Conservation (phyloP, 768 basidiomycete species). For the Trametes elegans region DNA sequence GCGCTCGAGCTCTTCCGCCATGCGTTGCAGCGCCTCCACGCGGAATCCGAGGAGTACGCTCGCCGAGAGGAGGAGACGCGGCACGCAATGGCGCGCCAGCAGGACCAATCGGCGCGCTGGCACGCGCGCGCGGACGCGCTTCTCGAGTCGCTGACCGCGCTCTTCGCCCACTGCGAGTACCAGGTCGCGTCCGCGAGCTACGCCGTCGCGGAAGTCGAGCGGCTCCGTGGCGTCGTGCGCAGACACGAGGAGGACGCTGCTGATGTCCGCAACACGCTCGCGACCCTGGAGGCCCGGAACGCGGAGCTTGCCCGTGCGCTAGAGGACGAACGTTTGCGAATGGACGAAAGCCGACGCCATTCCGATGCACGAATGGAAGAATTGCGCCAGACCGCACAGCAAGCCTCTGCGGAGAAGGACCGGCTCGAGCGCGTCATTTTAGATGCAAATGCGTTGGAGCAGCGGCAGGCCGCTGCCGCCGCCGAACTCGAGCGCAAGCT, state of each 20-base stretch:
- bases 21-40: slow-evolving; percentile 13
- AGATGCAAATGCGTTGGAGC: background rate
- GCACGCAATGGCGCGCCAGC: slow-evolving; percentile 28
- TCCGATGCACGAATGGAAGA: background rate
- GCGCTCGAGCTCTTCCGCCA: slow-evolving; percentile 23
- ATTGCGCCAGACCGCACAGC: background rate
- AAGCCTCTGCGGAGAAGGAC: background rate
- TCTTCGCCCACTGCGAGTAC: slow-evolving; percentile 26
- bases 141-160: slow-evolving; percentile 29
- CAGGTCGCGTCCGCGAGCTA: slow-evolving; percentile 12
- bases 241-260: background rate
- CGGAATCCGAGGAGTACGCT: slow-evolving; percentile 25
- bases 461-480: background rate
- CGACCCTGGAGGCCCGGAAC: background rate
- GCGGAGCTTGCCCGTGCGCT: background rate
- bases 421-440: background rate
- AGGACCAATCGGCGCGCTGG: slow-evolving; percentile 26
- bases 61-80: slow-evolving; percentile 28
- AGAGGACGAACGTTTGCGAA: background rate
- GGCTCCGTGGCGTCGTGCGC: background rate
- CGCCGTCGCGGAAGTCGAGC: background rate
- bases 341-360: background rate
- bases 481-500: background rate
- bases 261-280: background rate
- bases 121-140: slow-evolving; percentile 29